Evolutionary conservation across 257 asterid species (phyloP).

Genomic region (Primulina tabacum): DNA sequence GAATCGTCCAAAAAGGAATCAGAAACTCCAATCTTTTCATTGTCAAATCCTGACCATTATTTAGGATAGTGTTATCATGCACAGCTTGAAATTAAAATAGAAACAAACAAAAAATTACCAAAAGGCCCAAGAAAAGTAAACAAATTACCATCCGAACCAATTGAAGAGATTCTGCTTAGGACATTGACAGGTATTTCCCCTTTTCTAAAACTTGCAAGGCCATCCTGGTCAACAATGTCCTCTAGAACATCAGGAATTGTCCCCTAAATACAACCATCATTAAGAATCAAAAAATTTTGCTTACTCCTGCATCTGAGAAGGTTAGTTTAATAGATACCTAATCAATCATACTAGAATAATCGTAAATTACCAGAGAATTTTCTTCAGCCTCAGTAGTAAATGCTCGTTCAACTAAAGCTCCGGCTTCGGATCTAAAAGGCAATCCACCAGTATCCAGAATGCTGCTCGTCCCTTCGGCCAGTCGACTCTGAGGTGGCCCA

Average conservation of each 20-base stretch:
- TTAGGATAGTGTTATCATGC: neutral
- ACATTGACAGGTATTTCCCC: slow-evolving; percentile 43
- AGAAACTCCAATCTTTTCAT: no score
- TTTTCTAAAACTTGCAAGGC: slow-evolving; percentile 34
- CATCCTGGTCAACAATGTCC: slow-evolving; percentile 40
- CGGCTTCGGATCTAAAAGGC: slow-evolving; percentile 49
- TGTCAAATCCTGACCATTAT: neutral
- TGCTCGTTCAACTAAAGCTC: slow-evolving; percentile 40
- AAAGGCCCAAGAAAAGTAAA: slow-evolving; percentile 1
- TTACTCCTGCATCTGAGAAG: slow-evolving; percentile 19
- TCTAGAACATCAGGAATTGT: slow-evolving; percentile 45
- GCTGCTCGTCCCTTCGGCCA: slow-evolving; percentile 37
- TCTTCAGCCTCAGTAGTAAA: slow-evolving; percentile 39
- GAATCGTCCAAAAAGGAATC: no score
- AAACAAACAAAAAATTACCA: slow-evolving; percentile 2
- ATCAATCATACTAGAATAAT: slow-evolving; percentile 12
- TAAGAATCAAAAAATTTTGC: slow-evolving; percentile 30
- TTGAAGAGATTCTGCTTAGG: slow-evolving; percentile 50
- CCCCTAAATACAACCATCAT: slow-evolving; percentile 45
- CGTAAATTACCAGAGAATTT: slow-evolving; percentile 48
- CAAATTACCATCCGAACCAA: slow-evolving; percentile 51
- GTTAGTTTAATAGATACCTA: slow-evolving; percentile 8
- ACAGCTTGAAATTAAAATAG: slow-evolving; percentile 1
- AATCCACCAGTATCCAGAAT: slow-evolving; percentile 46
- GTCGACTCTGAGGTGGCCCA: slow-evolving; percentile 42